phyloP scores from a whole-genome alignment of 1,139 yeast genomes.

The Geotrichum macrosporum region DNA sequence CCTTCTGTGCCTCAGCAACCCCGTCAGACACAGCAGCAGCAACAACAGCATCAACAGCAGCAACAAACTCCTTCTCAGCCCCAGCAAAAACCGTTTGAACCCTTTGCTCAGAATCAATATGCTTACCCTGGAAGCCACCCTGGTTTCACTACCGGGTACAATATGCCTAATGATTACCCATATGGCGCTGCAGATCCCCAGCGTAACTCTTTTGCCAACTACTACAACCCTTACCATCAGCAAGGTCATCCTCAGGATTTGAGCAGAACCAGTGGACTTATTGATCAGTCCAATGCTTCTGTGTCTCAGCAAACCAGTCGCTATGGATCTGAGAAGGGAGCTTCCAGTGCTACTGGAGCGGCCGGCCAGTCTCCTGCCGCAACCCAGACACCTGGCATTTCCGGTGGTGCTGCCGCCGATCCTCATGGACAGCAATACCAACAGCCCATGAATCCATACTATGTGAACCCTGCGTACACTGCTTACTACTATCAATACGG shows the following conservation, averaged over 20 bases:
- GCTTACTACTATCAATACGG: slow-evolving; percentile 34
- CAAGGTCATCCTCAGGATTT: slow-evolving; percentile 22
- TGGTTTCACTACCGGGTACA: slow-evolving; percentile 23
- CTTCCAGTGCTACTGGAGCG: background rate
- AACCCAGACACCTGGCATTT: slow-evolving; percentile 23
- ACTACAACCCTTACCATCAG: slow-evolving; percentile 25
- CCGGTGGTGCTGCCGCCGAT: slow-evolving; percentile 22
- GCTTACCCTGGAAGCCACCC: slow-evolving; percentile 30
- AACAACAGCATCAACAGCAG: slow-evolving; percentile 24
- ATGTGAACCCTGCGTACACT: slow-evolving; percentile 34
- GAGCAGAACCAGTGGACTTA: slow-evolving; percentile 10
- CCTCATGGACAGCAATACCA: slow-evolving; percentile 27
- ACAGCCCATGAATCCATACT: slow-evolving; percentile 31
- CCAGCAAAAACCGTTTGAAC: slow-evolving; percentile 28
- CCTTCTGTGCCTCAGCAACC: too few species aligned
- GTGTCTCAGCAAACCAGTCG: slow-evolving; percentile 10
- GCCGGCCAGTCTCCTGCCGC: slow-evolving; percentile 25
- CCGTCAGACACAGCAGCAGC: slow-evolving; percentile 25
- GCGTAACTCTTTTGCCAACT: slow-evolving; percentile 23
- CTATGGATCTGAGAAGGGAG: slow-evolving; percentile 14
- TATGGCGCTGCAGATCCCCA: slow-evolving; percentile 24
- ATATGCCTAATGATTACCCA: slow-evolving; percentile 23
- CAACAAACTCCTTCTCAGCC: slow-evolving; percentile 20
- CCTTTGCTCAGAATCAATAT: slow-evolving; percentile 28
- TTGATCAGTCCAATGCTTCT: slow-evolving; percentile 15